Base-by-base conservation (phyloP, 805 yeast genomes). In the Kuraishia borneana region DNA sequence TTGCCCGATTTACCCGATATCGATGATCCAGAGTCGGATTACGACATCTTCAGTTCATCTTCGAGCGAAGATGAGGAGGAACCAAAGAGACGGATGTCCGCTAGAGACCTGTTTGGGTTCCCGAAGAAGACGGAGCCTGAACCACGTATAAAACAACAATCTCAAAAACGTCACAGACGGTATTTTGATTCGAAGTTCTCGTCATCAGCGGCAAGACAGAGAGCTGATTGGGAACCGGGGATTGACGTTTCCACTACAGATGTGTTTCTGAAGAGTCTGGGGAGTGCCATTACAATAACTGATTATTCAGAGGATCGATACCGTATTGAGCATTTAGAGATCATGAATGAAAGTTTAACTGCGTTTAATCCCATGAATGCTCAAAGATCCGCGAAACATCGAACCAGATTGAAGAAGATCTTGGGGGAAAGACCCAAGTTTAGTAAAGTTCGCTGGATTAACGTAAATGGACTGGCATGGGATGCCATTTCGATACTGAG, bases 221-320 rank as follows among this genome's bases (percentile, higher is more conserved):
- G 68, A 31, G 61, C 71, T 4, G 72, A 67, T 18, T 68, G 73
- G 70, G 81, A 73, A 43, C 80, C 81, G 0, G 81, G 81, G 14
- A 61, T 73, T 19, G 69, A 73, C 43, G 57, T 70, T 22, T 48
- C 60, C 6, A 66, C 68, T 1, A 73, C 76, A 1, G 63, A 57
- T 17, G 76, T 74, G 4, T 59, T 68, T 6, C 47, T 72, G n/a
- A 60, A 61, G 10, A 58, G 73, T 1, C 59, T 68, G 3, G 78
- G 78, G 0, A 71, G 79, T 1, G 59, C 66, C 1, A 59, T 73
- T 5, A 70, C 76, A 0, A 52, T 73, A 4, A 63, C 73, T 0
- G 81, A 73, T 44, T 73, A 72, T 47, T 58, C 63, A 18, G 50
- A 58, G 34, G 46, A 44, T 1, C 41, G 73, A 18, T 68, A 66